Evolutionary conservation across 2,329 filamentous ascomycete genomes (phyloP).

Genomic region (Alternaria sp.): DNA sequence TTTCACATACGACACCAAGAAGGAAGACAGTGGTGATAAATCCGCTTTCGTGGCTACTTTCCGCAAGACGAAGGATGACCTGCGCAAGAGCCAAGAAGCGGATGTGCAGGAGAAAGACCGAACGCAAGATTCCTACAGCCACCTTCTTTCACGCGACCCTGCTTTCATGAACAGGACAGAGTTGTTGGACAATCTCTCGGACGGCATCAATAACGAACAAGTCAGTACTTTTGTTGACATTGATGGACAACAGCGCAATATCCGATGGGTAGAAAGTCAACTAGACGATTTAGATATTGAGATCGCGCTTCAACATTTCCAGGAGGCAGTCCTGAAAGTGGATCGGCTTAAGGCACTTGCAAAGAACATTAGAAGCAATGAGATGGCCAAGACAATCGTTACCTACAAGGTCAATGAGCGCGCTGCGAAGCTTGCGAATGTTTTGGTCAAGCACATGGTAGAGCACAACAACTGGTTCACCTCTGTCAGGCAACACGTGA

Average conservation of each 20-base stretch:
- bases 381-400: slow-evolving; percentile 89
- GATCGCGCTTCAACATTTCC: slow-evolving; percentile 88
- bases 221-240: slow-evolving; percentile 85
- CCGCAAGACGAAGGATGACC: slow-evolving; percentile 88
- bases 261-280: slow-evolving; percentile 93
- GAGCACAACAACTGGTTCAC: slow-evolving; percentile 77
- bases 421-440: slow-evolving; percentile 74
- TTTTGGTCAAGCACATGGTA: slow-evolving; percentile 78
- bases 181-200: slow-evolving; percentile 75
- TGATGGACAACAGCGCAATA: slow-evolving; percentile 93
- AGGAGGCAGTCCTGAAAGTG: slow-evolving; percentile 80
- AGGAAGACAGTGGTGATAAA: slow-evolving; percentile 80
- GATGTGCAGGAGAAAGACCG: slow-evolving; percentile 89
- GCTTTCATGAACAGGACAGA: slow-evolving; percentile 79
- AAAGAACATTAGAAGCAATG: slow-evolving; percentile 81
- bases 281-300: slow-evolving; percentile 97
- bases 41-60: slow-evolving; percentile 83
- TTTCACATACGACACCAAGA: slow-evolving; percentile 92
- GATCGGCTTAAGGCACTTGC: slow-evolving; percentile 84
- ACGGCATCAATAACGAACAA: slow-evolving; percentile 71
- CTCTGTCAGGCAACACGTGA: slow-evolving; percentile 80
- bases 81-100: slow-evolving; percentile 82
- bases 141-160: slow-evolving; percentile 79
- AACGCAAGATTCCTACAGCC: slow-evolving; percentile 82
- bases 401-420: slow-evolving; percentile 88